Evolutionary conservation across 768 basidiomycete species (phyloP).

Genomic region (Boletus rex-veris): DNA sequence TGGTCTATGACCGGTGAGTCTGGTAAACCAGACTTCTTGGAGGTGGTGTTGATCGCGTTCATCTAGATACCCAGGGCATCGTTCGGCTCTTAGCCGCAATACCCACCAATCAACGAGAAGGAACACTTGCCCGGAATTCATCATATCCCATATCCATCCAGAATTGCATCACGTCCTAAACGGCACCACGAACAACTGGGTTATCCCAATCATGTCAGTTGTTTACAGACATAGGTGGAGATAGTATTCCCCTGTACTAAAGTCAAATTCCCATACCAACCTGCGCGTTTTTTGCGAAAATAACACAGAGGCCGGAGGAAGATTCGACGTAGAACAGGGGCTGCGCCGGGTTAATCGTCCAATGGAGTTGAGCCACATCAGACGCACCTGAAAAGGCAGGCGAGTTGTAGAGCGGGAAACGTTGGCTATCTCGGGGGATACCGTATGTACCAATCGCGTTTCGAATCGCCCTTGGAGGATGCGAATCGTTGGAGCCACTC

Average conservation of each 20-base stretch:
- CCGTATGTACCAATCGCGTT: slow-evolving; percentile 72
- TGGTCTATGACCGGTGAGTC: slow-evolving; percentile 60
- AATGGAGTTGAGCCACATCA: slow-evolving; percentile 9
- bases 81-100: slow-evolving; percentile 1
- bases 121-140: slow-evolving; percentile 60
- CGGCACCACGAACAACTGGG: slow-evolving; percentile 51
- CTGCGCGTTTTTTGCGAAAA: slow-evolving; percentile 27
- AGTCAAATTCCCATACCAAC: slow-evolving; percentile 71
- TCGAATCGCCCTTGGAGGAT: slow-evolving; percentile 48
- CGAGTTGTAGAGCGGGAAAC: slow-evolving; percentile 70
- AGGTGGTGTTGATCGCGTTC: slow-evolving; percentile 70
- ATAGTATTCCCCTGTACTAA: slow-evolving; percentile 63
- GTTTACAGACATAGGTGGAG: slow-evolving; percentile 64
- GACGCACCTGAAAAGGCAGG: slow-evolving; percentile 54
- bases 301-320: background rate
- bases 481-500: slow-evolving; percentile 65
- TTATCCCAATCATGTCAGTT: slow-evolving; percentile 79
- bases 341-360: background rate
- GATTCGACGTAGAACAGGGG: background rate
- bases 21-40: slow-evolving; percentile 59
- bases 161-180: slow-evolving; percentile 52
- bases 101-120: background rate
- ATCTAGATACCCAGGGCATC: slow-evolving; percentile 38
- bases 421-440: slow-evolving; percentile 41
- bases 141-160: slow-evolving; percentile 56